Conservation (phyloP, 768 basidiomycete genomes). For the Amanita phalloides region DNA sequence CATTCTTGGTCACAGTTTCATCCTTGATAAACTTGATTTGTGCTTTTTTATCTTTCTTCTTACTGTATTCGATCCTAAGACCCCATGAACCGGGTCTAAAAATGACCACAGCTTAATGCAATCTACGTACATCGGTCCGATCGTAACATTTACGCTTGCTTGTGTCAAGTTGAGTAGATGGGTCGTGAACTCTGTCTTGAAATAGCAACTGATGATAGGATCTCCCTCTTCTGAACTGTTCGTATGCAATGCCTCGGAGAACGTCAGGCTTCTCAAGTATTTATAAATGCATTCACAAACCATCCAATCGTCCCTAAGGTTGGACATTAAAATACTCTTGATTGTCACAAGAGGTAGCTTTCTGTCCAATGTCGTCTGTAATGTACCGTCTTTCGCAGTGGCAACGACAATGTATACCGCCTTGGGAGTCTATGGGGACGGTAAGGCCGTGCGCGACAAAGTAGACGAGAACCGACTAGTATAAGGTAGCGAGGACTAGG, state of each 20-base stretch:
- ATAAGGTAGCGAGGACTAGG: conserved; percentile 84
- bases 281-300: conserved; percentile 30
- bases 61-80: conserved; percentile 72
- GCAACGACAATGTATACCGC: conserved; percentile 72
- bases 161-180: conserved; percentile 75
- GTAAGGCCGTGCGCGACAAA: neutral
- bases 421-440: conserved; percentile 56
- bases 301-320: conserved; percentile 90
- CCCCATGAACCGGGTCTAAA: neutral
- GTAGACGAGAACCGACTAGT: conserved; percentile 45
- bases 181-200: conserved; percentile 92
- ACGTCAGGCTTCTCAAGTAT: conserved; percentile 2
- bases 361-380: conserved; percentile 57
- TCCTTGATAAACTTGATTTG: conserved; percentile 85
- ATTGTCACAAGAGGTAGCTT: conserved; percentile 88
- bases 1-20: conserved; percentile 69
- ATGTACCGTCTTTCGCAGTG: conserved; percentile 48
- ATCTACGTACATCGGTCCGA: conserved; percentile 63
- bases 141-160: conserved; percentile 58
- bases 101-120: neutral
- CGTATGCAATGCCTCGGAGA: conserved; percentile 60
- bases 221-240: conserved; percentile 86
- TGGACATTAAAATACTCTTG: conserved; percentile 78
- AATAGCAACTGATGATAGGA: conserved; percentile 79
- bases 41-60: conserved; percentile 95